These are phyloP conservation scores for Xanthoceras sorbifolium DNA, from an alignment of 345 rosid species.

Conservation along the genomic window DNA sequence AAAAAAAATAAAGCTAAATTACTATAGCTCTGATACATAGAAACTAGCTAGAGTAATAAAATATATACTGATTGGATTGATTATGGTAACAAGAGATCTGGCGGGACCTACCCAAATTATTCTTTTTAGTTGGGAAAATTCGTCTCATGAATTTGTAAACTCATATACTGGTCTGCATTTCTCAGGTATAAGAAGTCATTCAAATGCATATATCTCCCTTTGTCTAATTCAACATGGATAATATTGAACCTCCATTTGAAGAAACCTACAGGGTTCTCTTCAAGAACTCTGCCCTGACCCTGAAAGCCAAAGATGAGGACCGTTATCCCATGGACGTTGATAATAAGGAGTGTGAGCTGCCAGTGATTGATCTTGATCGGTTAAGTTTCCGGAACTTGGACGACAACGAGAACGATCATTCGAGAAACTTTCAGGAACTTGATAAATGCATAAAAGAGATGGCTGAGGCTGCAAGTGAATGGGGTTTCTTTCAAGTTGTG, in stretches of 20 bases:
- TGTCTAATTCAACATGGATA: conserved; percentile 21
- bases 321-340: neutral
- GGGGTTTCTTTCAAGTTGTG: conserved; percentile 78
- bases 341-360: conserved; percentile 43
- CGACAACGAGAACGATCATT: conserved; percentile 18
- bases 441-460: conserved; percentile 45
- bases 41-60: too few species aligned
- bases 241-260: conserved; percentile 37
- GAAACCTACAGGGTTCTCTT: conserved; percentile 31
- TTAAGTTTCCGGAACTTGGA: conserved; percentile 17
- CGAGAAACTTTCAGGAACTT: neutral
- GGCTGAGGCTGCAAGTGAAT: conserved; percentile 51
- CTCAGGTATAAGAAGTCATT: conserved; percentile 5
- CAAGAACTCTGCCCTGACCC: neutral
- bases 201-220: neutral
- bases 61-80: too few species aligned
- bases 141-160: too few species aligned
- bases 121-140: too few species aligned
- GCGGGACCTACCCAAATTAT: too few species aligned
- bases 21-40: too few species aligned
- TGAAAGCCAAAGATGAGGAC: neutral
- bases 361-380: conserved; percentile 52
- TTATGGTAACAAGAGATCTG: too few species aligned
- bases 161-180: neutral
- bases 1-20: too few species aligned